Evolutionary conservation across 208 protist species (phyloP).

Genomic region (Acanthamoeba divionensis): DNA sequence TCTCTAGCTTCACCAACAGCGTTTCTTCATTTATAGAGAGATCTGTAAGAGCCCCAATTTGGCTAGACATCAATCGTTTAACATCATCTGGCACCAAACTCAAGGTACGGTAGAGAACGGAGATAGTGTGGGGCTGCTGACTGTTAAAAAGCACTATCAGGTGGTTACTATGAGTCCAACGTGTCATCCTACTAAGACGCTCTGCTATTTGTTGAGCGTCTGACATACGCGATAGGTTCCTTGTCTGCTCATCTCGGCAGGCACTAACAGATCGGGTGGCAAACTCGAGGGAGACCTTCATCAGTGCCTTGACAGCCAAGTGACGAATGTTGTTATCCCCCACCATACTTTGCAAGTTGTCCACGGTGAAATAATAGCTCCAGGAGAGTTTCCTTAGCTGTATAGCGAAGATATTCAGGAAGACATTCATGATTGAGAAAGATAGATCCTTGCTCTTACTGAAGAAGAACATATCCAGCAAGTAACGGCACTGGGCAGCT

Average conservation of each 20-base stretch:
- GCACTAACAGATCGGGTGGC: background rate
- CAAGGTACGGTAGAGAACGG: background rate
- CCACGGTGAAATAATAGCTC: too few relatives aligned
- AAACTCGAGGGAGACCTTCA: too few relatives aligned
- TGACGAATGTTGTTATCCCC: too few relatives aligned
- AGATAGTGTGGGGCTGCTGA: background rate
- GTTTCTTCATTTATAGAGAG: background rate
- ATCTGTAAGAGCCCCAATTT: background rate
- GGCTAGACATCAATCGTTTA: background rate
- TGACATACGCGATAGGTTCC: background rate
- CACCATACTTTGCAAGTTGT: too few relatives aligned
- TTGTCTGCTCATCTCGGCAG: background rate
- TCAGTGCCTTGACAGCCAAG: too few relatives aligned
- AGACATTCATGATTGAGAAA: background rate
- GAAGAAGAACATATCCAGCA: background rate
- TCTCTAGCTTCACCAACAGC: background rate
- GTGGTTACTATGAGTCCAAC: background rate
- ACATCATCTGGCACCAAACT: background rate
- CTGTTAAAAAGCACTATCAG: background rate
- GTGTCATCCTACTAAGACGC: background rate
- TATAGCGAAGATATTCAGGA: too few relatives aligned
- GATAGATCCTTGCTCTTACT: background rate
- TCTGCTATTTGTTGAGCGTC: background rate
- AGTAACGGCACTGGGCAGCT: background rate
- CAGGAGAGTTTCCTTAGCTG: too few relatives aligned